Evolutionary conservation across 1,284 basidiomycete species (phyloP).

Genomic region (Schizopora paradoxa): DNA sequence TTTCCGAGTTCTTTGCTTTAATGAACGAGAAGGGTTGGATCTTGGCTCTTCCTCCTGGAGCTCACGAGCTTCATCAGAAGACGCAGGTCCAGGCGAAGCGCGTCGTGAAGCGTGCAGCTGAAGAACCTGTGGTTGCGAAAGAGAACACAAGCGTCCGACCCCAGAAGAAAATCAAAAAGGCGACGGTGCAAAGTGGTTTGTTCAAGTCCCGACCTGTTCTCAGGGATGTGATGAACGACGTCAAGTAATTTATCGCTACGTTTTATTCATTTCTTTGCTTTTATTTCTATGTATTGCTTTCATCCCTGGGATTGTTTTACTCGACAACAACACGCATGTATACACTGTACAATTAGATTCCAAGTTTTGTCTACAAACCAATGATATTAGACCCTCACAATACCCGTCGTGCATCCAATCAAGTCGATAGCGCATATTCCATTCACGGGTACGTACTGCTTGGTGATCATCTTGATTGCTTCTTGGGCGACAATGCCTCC

Average conservation of each 20-base stretch:
- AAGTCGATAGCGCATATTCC: conserved; percentile 87
- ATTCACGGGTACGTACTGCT: conserved; percentile 90
- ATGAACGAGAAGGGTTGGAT: conserved; percentile 74
- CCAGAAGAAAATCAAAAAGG: conserved; percentile 13
- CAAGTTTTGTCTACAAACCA: not conserved
- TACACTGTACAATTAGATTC: not conserved
- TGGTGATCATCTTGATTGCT: conserved; percentile 94
- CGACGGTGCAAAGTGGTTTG: conserved; percentile 1
- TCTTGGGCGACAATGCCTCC: conserved; percentile 97
- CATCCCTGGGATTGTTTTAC: not conserved
- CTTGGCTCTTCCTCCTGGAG: conserved; percentile 46
- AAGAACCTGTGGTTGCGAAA: not conserved
- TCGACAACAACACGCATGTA: not conserved
- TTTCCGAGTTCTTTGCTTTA: conserved; percentile 69
- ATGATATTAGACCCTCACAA: conserved; percentile 28
- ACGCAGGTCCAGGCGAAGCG: not conserved
- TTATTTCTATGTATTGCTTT: not conserved
- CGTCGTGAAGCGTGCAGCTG: not conserved
- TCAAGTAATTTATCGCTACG: not conserved
- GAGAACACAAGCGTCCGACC: not conserved
- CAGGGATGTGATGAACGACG: conserved; percentile 12
- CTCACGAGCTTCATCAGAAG: conserved; percentile 46
- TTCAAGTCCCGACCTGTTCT: conserved; percentile 12
- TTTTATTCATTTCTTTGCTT: not conserved
- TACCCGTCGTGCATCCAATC: conserved; percentile 73